Evolutionary conservation across 257 asterid genomes (phyloP).

Genomic region (Thymus quinquecostatus): DNA sequence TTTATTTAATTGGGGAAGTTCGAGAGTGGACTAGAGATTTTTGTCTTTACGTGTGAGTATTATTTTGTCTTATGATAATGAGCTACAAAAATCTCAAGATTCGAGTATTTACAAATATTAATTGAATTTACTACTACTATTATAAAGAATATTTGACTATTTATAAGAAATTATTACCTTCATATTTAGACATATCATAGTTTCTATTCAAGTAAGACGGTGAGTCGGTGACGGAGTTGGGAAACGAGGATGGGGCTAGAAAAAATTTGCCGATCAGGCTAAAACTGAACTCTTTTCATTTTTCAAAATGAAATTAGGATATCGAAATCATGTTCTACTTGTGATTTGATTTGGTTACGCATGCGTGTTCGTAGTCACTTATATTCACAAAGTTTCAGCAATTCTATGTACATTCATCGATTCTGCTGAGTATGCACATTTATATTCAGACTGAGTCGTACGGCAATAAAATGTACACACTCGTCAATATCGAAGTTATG

Average conservation of each 20-base stretch:
- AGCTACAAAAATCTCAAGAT: background rate
- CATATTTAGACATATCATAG: background rate
- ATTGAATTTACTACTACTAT: background rate
- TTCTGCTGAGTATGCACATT: too few relatives aligned
- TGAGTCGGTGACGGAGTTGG: too few relatives aligned
- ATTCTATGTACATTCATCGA: background rate
- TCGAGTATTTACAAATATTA: background rate
- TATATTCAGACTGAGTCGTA: too few relatives aligned
- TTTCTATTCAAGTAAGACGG: background rate
- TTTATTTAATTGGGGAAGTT: constrained; percentile 11
- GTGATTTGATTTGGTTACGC: too few relatives aligned
- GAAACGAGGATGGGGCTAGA: too few relatives aligned
- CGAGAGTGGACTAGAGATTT: constrained; percentile 24
- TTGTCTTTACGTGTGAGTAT: constrained; percentile 13
- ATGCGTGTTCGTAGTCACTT: background rate
- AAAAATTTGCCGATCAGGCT: too few relatives aligned
- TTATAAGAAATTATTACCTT: background rate
- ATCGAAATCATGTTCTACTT: too few relatives aligned
- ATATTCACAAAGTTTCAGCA: background rate
- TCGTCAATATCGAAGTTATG: too few relatives aligned
- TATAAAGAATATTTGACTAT: background rate
- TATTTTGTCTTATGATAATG: constrained; percentile 19
- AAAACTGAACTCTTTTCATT: too few relatives aligned
- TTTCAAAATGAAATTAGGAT: too few relatives aligned
- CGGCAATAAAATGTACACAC: too few relatives aligned